Evolutionary conservation across 768 basidiomycete species (phyloP).

Genomic region (Auriscalpium vulgare): DNA sequence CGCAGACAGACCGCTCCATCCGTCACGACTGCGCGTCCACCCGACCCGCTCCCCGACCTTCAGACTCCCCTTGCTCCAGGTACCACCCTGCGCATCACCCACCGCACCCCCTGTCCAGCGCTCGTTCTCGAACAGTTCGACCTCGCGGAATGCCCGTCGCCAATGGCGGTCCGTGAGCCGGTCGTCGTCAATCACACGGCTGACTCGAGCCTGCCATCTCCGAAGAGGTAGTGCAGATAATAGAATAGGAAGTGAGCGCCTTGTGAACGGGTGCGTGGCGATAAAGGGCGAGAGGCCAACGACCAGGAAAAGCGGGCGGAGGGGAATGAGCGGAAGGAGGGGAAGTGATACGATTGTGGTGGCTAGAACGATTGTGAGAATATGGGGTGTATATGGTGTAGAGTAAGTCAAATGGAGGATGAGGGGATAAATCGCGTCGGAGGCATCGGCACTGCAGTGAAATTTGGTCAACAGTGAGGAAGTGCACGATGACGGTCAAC

Average conservation of each 20-base stretch:
- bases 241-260: constrained; percentile 23
- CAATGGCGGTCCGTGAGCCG: constrained; percentile 55
- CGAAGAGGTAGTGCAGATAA: constrained; percentile 14
- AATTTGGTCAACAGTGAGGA: neutral
- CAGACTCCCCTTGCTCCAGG: constrained; percentile 33
- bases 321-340: constrained; percentile 26
- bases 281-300: constrained; percentile 44
- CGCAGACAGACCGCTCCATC: constrained; percentile 51
- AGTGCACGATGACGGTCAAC: constrained; percentile 20
- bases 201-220: constrained; percentile 15
- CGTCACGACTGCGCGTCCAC: constrained; percentile 70
- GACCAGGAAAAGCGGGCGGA: constrained; percentile 40
- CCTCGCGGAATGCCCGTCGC: constrained; percentile 54
- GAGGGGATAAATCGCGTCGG: constrained; percentile 46
- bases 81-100: constrained; percentile 12
- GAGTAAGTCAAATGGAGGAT: constrained; percentile 41
- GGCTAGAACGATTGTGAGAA: constrained; percentile 41
- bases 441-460: constrained; percentile 47
- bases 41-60: constrained; percentile 40
- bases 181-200: constrained; percentile 52
- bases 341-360: constrained; percentile 37
- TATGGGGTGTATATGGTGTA: constrained; percentile 44
- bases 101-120: constrained; percentile 33
- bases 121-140: constrained; percentile 81
- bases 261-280: constrained; percentile 42